Evolutionary conservation across 2,329 filamentous ascomycete genomes (phyloP).

Genomic region (Diaporthe citrichinensis): DNA sequence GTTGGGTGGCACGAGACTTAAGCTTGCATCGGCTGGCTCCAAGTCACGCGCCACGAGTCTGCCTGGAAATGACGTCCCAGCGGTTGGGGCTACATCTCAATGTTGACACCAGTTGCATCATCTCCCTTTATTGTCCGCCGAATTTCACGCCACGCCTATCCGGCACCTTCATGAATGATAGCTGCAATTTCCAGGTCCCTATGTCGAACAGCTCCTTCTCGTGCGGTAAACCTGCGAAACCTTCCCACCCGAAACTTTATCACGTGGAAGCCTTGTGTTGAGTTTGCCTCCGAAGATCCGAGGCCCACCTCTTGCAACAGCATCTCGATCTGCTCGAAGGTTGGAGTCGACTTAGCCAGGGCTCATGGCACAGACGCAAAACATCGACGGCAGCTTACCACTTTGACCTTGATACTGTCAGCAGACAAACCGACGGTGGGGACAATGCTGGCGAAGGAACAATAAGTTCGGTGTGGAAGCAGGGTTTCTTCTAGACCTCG

Average conservation of each 20-base stretch:
- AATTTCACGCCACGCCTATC: not conserved
- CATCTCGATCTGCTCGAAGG: not conserved
- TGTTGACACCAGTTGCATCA: not conserved
- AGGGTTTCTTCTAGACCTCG: not conserved
- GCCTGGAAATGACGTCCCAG: too few relatives aligned
- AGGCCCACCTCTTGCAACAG: not conserved
- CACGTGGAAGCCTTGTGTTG: not conserved
- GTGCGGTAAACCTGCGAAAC: not conserved
- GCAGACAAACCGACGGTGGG: not conserved
- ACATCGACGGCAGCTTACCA: not conserved
- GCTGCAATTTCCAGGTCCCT: not conserved
- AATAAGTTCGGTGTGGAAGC: not conserved
- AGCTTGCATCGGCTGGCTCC: not conserved
- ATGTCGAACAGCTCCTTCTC: not conserved
- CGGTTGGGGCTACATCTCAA: not conserved
- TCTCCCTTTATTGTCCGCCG: not conserved
- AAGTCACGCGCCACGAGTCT: not conserved
- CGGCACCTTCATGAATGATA: not conserved
- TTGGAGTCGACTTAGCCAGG: not conserved
- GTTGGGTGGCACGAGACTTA: too few relatives aligned
- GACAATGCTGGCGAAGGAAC: not conserved
- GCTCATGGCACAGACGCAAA: not conserved
- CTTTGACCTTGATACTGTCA: not conserved
- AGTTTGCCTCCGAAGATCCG: not conserved
- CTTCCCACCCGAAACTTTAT: not conserved